Conservation (phyloP, 192 early-diverging fungal species). For the Backusella macrospora region DNA sequence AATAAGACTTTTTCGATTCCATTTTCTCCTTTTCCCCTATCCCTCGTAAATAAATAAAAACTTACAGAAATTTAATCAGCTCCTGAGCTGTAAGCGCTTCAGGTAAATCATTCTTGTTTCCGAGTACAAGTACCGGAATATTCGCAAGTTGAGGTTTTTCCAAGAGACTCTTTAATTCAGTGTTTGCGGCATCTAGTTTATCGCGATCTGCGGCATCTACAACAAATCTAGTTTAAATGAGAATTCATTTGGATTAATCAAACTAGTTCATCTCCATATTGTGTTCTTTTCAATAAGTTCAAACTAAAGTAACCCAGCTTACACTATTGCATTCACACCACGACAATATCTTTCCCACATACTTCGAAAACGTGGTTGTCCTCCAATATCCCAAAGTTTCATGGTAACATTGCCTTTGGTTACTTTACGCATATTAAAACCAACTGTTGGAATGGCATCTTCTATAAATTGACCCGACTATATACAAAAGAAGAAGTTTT, state of each 20-base stretch:
- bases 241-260: not conserved
- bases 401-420: slow-evolving; percentile 93
- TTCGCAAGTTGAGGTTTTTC: slow-evolving; percentile 92
- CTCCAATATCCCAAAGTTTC: slow-evolving; percentile 99
- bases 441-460: slow-evolving; percentile 96
- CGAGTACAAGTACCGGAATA: slow-evolving; percentile 97
- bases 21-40: not conserved
- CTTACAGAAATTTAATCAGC: slow-evolving; percentile 88
- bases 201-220: slow-evolving; percentile 94
- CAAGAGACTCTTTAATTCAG: slow-evolving; percentile 88
- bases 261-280: not conserved
- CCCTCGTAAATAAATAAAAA: not conserved
- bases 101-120: slow-evolving; percentile 97
- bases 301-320: slow-evolving; percentile 30
- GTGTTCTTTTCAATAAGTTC: not conserved
- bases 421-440: slow-evolving; percentile 98
- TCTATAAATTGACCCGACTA: slow-evolving; percentile 80
- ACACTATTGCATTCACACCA: slow-evolving; percentile 98
- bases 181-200: slow-evolving; percentile 89
- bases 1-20: too few relatives aligned
- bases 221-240: slow-evolving; percentile 73
- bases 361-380: slow-evolving; percentile 94
- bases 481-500: slow-evolving; percentile 1
- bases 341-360: slow-evolving; percentile 93
- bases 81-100: slow-evolving; percentile 86